These are phyloP conservation scores for Aspergillus thermomutatus DNA, from an alignment of 2,329 filamentous ascomycete species.

Conservation along the genomic window DNA sequence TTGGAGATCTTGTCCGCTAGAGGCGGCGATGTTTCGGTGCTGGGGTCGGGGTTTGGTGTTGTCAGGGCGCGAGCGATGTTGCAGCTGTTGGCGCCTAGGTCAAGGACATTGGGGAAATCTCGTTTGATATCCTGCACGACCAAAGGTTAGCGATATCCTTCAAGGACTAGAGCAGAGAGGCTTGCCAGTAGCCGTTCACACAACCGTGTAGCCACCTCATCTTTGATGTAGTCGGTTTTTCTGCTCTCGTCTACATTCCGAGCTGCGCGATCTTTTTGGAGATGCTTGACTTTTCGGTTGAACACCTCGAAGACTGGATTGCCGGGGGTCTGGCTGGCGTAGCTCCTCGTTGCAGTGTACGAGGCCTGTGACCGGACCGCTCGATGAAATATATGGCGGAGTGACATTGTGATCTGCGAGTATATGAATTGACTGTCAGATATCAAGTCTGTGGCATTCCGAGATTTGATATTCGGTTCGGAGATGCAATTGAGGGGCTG, in stretches of 20 bases:
- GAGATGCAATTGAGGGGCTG: not conserved
- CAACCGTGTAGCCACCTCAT: constrained; percentile 81
- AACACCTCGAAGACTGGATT: constrained; percentile 84
- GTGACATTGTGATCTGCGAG: constrained; percentile 19
- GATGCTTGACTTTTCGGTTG: constrained; percentile 80
- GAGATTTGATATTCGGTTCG: not conserved
- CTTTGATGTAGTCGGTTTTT: constrained; percentile 85
- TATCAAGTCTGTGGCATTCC: not conserved
- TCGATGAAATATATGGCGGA: constrained; percentile 15
- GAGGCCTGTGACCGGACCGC: constrained; percentile 16
- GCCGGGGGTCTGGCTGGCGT: constrained; percentile 75
- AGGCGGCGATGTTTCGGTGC: constrained; percentile 45
- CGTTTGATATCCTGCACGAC: constrained; percentile 78
- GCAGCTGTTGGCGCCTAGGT: constrained; percentile 93
- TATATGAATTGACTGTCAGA: not conserved
- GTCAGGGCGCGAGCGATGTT: constrained; percentile 84
- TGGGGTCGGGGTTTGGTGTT: constrained; percentile 62
- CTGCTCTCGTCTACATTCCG: constrained; percentile 66
- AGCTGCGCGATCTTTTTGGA: constrained; percentile 87
- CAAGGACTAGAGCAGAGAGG: not conserved
- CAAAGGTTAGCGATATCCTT: constrained; percentile 13
- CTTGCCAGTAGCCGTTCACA: constrained; percentile 78
- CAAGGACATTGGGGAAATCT: constrained; percentile 76
- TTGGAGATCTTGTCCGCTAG: constrained; percentile 68
- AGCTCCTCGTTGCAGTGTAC: constrained; percentile 46